A percentile compares a stretch with the other conserved stretches of the same genome.
These are phyloP conservation scores for Russula compacta DNA, from an alignment of 768 basidiomycete species.

Conservation along the genomic window DNA sequence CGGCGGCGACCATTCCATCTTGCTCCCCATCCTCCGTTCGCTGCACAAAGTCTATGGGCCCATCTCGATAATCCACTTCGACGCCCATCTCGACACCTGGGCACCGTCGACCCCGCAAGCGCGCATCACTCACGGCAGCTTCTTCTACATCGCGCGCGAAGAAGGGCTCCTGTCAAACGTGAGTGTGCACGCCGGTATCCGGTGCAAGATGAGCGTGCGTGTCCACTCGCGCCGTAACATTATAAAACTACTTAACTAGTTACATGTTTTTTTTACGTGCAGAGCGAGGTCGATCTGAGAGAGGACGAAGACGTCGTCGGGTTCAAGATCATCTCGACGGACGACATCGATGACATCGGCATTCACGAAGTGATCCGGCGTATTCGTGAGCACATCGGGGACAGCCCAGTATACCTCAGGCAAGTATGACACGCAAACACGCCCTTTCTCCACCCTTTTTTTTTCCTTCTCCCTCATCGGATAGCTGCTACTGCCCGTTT, in stretches of 20 bases:
- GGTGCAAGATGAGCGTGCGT: slow-evolving; percentile 59
- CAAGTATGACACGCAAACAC: slow-evolving; percentile 15
- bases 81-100: slow-evolving; percentile 71
- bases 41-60: slow-evolving; percentile 74
- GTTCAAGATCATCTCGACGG: slow-evolving; percentile 69
- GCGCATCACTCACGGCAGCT: slow-evolving; percentile 75
- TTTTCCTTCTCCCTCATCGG: neutral
- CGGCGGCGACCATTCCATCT: slow-evolving; percentile 88
- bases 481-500: neutral
- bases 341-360: slow-evolving; percentile 79
- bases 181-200: slow-evolving; percentile 78
- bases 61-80: slow-evolving; percentile 77
- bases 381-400: slow-evolving; percentile 65
- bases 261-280: neutral
- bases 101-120: slow-evolving; percentile 40
- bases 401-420: slow-evolving; percentile 69
- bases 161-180: slow-evolving; percentile 68
- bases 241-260: too few relatives aligned
- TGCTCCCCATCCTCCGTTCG: slow-evolving; percentile 75
- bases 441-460: neutral
- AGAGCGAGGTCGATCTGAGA: slow-evolving; percentile 55
- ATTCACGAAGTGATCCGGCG: slow-evolving; percentile 56
- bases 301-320: slow-evolving; percentile 59
- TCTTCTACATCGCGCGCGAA: slow-evolving; percentile 71
- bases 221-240: neutral